phyloP scores from a whole-genome alignment of 1,284 basidiomycete genomes.

The Boletus smithii region DNA sequence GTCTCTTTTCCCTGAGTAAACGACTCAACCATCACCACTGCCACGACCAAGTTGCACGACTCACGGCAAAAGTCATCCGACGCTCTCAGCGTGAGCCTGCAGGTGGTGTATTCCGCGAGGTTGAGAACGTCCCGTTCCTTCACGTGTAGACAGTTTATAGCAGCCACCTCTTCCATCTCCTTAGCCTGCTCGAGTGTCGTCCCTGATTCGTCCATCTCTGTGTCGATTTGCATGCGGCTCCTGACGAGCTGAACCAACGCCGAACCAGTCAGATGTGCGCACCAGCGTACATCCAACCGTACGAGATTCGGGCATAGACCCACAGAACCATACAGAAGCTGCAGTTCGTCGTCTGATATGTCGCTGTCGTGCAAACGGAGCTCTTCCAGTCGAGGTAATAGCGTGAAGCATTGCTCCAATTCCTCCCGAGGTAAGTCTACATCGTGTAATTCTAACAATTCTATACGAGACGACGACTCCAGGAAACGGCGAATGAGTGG shows the following conservation, averaged over 20 bases:
- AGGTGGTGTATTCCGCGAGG: slow-evolving; percentile 48
- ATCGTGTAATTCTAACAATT: slow-evolving; percentile 55
- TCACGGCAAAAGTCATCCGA: slow-evolving; percentile 55
- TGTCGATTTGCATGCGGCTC: slow-evolving; percentile 32
- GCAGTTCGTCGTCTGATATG: slow-evolving; percentile 49
- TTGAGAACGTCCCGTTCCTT: slow-evolving; percentile 53
- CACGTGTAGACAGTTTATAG: slow-evolving; percentile 59
- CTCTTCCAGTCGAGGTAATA: slow-evolving; percentile 42
- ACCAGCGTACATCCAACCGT: slow-evolving; percentile 59
- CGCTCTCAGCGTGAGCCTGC: slow-evolving; percentile 45
- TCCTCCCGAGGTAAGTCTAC: slow-evolving; percentile 45
- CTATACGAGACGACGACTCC: slow-evolving; percentile 41
- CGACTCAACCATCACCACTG: too few species aligned
- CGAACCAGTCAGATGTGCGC: slow-evolving; percentile 50
- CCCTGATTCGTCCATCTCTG: slow-evolving; percentile 5
- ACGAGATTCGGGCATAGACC: slow-evolving; percentile 48
- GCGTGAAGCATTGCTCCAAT: slow-evolving; percentile 41
- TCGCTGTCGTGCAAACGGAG: slow-evolving; percentile 60
- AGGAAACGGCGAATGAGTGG: slow-evolving; percentile 42
- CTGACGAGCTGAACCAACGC: slow-evolving; percentile 49
- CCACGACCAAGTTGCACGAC: slow-evolving; percentile 31
- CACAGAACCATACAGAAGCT: slow-evolving; percentile 38
- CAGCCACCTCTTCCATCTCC: slow-evolving; percentile 45
- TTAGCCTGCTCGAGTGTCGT: too few species aligned
- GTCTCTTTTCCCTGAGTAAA: slow-evolving; percentile 39